Conservation (phyloP, 108 stramenopile genomes). For the Schizochytrium sp. region DNA sequence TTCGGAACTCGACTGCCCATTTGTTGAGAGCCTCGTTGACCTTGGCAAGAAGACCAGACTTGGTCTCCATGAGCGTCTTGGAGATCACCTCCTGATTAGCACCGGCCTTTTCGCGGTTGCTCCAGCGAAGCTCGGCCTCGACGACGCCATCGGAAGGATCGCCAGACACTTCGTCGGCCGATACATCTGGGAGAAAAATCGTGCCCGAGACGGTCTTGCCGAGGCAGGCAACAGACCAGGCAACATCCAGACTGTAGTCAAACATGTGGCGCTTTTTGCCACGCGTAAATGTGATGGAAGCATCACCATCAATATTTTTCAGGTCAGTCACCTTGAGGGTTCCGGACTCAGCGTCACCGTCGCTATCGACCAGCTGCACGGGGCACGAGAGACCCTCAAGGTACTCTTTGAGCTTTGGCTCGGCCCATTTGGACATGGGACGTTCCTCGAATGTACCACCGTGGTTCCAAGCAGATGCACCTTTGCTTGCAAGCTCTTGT, state of each 20-base stretch:
- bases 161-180: background rate
- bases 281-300: constrained; percentile 72
- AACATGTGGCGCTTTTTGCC: constrained; percentile 89
- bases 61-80: background rate
- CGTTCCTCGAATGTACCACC: constrained; percentile 91
- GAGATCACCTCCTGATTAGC: background rate
- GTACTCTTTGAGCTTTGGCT: constrained; percentile 37
- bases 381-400: constrained; percentile 44
- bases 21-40: background rate
- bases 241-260: constrained; percentile 61
- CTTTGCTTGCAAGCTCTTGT: constrained; percentile 13
- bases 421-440: constrained; percentile 69
- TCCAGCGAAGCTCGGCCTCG: background rate
- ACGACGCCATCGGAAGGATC: background rate
- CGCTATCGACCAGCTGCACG: background rate
- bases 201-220: background rate
- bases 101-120: constrained; percentile 9
- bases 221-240: constrained; percentile 51
- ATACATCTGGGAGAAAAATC: constrained; percentile 16
- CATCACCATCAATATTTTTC: constrained; percentile 73
- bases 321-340: constrained; percentile 48
- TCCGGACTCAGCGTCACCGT: constrained; percentile 16
- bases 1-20: background rate
- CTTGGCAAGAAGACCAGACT: background rate
- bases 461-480: constrained; percentile 72